These are phyloP conservation scores for Dictyostelium capitatum DNA, from an alignment of 78 protist species.

Conservation along the genomic window DNA sequence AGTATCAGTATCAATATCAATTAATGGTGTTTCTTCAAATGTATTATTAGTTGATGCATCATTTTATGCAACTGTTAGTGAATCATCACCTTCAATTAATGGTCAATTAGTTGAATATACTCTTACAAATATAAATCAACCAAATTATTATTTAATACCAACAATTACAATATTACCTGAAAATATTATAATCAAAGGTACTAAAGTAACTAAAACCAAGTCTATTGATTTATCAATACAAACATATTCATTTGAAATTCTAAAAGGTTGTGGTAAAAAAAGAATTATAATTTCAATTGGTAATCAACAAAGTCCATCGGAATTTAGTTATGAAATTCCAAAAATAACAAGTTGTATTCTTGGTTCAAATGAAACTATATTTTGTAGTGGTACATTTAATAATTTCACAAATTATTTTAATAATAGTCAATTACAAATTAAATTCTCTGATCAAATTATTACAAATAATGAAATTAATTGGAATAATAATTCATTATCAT, in stretches of 20 bases:
- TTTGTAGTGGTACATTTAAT: background rate
- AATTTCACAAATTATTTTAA: too few species aligned
- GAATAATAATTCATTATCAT: too few species aligned
- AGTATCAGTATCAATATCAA: too few species aligned
- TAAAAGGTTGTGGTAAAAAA: background rate
- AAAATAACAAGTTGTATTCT: background rate
- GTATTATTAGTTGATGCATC: too few species aligned
- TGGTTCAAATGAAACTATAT: background rate
- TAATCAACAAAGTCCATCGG: background rate
- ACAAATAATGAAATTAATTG: too few species aligned
- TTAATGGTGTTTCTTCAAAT: too few species aligned
- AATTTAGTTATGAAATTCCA: background rate
- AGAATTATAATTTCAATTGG: background rate
- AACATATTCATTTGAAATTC: background rate
- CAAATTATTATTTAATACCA: background rate
- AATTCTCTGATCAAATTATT: too few species aligned
- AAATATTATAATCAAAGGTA: too few species aligned
- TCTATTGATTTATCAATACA: too few species aligned
- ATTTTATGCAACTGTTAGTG: background rate
- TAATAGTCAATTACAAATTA: too few species aligned
- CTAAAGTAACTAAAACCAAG: too few species aligned
- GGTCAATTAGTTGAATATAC: background rate
- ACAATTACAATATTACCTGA: too few species aligned
- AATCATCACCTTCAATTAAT: background rate
- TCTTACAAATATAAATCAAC: background rate